A percentile compares a stretch with the other conserved stretches of the same genome.
These are phyloP conservation scores for Aspergillus diversus DNA, from an alignment of 495 filamentous ascomycete species.

Conservation along the genomic window DNA sequence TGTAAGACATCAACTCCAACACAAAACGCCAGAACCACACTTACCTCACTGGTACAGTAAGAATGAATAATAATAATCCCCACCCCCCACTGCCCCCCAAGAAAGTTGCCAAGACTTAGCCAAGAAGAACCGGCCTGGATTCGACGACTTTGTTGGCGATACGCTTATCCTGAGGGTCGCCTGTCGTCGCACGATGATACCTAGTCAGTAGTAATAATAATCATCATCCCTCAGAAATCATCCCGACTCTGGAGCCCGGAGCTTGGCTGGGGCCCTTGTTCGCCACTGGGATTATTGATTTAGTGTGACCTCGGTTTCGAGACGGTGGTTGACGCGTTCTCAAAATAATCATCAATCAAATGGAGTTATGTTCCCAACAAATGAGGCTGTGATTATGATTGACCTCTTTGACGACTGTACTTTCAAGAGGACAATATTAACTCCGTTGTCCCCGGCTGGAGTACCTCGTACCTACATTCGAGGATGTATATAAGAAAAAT, in stretches of 20 bases:
- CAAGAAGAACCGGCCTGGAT: conserved; percentile 32
- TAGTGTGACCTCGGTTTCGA: background rate
- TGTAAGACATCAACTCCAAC: conserved; percentile 43
- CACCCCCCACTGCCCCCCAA: background rate
- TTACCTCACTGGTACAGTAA: background rate
- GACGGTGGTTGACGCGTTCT: background rate
- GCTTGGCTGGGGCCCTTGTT: background rate
- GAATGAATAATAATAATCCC: background rate
- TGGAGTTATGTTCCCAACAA: background rate
- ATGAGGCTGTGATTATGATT: background rate
- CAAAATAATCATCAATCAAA: conserved; percentile 1
- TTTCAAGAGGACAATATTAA: too few species aligned
- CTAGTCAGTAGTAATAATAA: background rate
- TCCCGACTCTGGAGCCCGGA: background rate
- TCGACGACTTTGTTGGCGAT: conserved; percentile 44
- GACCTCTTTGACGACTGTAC: background rate
- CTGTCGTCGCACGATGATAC: conserved; percentile 20
- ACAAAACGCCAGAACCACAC: background rate
- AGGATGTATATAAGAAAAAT: background rate
- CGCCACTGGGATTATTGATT: background rate
- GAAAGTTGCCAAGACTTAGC: conserved; percentile 23
- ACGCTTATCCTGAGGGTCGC: conserved; percentile 38
- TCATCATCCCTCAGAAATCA: background rate
- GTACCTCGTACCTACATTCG: background rate
- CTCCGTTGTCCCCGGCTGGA: too few species aligned